Base-by-base conservation (phyloP, 2,329 filamentous ascomycete species). In the Alternaria sp. region DNA sequence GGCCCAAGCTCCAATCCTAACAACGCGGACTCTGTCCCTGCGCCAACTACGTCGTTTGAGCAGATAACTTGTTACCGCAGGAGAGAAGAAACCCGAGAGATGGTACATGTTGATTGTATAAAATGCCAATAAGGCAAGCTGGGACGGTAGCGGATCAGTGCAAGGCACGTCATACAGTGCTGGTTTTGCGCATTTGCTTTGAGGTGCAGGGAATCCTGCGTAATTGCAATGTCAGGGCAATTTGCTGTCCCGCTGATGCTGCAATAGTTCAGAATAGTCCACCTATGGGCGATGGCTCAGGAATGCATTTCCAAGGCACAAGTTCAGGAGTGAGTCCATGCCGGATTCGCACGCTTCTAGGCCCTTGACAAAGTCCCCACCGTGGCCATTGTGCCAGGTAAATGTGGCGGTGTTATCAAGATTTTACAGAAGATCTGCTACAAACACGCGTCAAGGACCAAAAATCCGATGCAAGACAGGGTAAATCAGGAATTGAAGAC, bases 401-500 rank as follows among this genome's bases (percentile, higher is more conserved):
- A 66, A 66, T 45, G 63, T 69, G 63, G 69, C 65, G 64, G 61
- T 62, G 62, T 61, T 19, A 49, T 13, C 49, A 26, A 30, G 50
- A 17, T 49, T 30, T 61, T 55, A 45, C n/a, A 56, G 47, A n/a
- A 32, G 47, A 54, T 54, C 32, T 54, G 52, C 52, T 28, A 44
- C 52, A 15, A 21, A 40, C 30, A 54, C 47, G 56, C 47, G 47
- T 58, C 55, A 55, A 65, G 66, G 51, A 30, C 26, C 61, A 43
- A 52, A 43, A 58, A 61, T 65, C 50, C 17, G 36, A 57, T 56
- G 40, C 44, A 62, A 58, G 52, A 21, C 54, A 49, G 30, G 25
- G 47, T 59, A 64, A 73, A 74, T 62, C 69, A 71, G 69, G 71
- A 69, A 67, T 59, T 68, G 64, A 60, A 62, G 63, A 60, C 45